Evolutionary conservation across 1,284 basidiomycete genomes (phyloP).

Genomic region (Sanguinoderma infundibulare): DNA sequence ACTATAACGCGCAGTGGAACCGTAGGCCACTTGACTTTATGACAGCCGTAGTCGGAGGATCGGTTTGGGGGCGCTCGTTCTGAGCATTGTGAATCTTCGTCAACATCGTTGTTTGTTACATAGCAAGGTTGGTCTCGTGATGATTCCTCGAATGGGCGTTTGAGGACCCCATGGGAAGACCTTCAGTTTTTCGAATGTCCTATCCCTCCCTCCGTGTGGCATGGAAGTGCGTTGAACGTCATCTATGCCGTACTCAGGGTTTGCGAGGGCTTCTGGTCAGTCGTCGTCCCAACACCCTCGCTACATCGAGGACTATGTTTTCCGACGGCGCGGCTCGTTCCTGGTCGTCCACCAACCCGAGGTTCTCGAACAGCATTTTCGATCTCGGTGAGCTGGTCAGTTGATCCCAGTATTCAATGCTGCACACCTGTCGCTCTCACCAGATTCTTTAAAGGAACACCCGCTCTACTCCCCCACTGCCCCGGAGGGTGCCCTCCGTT

Average conservation of each 20-base stretch:
- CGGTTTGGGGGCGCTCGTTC: neutral
- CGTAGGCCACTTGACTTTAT: too few species aligned
- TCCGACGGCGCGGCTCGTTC: neutral
- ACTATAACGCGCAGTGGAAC: too few species aligned
- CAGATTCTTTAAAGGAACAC: neutral
- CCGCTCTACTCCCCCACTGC: neutral
- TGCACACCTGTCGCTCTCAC: neutral
- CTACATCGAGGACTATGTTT: neutral
- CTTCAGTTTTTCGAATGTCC: neutral
- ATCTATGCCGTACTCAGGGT: neutral
- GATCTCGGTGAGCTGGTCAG: neutral
- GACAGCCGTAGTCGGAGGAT: too few species aligned
- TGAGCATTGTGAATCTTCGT: too few species aligned
- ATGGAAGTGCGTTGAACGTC: neutral
- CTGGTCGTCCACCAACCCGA: neutral
- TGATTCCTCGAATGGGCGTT: neutral
- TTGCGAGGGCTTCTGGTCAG: neutral
- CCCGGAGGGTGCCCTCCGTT: neutral
- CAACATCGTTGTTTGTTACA: neutral
- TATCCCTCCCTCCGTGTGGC: neutral
- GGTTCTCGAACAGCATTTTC: neutral
- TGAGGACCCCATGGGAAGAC: neutral
- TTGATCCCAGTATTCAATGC: neutral
- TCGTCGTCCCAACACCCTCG: neutral
- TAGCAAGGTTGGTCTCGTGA: neutral